Evolutionary conservation across 352 stramenopile genomes (phyloP).

Genomic region (Phytopythium cucurbitacearum): DNA sequence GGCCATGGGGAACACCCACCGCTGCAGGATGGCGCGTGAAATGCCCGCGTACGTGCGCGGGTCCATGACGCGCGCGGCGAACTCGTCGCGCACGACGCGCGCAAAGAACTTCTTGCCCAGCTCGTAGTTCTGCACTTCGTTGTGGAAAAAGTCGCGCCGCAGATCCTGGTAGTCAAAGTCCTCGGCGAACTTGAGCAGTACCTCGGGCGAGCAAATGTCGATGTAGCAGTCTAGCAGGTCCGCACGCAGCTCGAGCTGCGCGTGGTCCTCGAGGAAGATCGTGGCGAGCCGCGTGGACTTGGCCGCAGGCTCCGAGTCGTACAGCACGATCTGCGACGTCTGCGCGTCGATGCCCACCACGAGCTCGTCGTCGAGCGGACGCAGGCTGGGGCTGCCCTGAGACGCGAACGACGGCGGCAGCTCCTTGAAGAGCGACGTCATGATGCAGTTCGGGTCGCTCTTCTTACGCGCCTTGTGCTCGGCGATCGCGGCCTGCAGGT

Average conservation of each 20-base stretch:
- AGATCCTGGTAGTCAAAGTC: conserved; percentile 99
- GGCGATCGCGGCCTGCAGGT: conserved; percentile 70
- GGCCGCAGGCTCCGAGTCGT: conserved; percentile 63
- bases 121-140: conserved; percentile 97
- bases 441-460: conserved; percentile 91
- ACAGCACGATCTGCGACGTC: conserved; percentile 84
- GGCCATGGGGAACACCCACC: conserved; percentile 96
- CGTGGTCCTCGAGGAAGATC: conserved; percentile 80
- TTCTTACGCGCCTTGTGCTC: conserved; percentile 84
- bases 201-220: conserved; percentile 97
- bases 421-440: conserved; percentile 95
- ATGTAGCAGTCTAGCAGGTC: conserved; percentile 98
- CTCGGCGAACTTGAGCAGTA: conserved; percentile 96
- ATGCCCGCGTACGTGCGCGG: conserved; percentile 92
- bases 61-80: conserved; percentile 93
- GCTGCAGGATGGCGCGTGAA: conserved; percentile 91
- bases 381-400: conserved; percentile 25
- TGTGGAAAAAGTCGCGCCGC: conserved; percentile 93
- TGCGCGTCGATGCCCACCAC: conserved; percentile 70
- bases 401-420: conserved; percentile 51
- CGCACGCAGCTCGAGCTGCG: conserved; percentile 85
- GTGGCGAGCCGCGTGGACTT: conserved; percentile 50
- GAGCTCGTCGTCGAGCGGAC: conserved; percentile 76
- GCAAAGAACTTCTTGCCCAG: conserved; percentile 96
- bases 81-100: conserved; percentile 90